Evolutionary conservation across 2,329 filamentous ascomycete genomes (phyloP).

Genomic region (Cladophialophora immunda): DNA sequence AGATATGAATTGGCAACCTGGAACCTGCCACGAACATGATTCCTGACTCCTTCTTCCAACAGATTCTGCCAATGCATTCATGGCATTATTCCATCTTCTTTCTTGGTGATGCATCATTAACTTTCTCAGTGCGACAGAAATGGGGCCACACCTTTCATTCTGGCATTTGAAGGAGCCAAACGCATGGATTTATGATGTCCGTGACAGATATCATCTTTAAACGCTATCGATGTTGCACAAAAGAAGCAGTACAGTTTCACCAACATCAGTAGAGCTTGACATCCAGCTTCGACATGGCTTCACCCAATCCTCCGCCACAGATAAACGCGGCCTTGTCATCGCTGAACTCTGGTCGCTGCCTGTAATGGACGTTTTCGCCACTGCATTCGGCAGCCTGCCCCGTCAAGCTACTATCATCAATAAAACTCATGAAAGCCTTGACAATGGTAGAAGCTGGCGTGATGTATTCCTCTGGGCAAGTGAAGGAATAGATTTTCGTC

Average conservation of each 20-base stretch:
- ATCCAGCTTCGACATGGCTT: not conserved
- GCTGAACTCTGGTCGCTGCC: not conserved
- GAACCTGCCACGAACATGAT: not conserved
- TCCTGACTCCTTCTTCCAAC: no score
- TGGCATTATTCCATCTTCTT: no score
- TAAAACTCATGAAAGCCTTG: constrained; percentile 9
- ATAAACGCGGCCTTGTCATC: not conserved
- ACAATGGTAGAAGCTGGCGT: constrained; percentile 1
- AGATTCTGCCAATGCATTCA: no score
- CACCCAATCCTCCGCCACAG: not conserved
- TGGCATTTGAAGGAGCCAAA: no score
- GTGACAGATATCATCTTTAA: no score
- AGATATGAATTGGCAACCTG: not conserved
- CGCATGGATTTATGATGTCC: no score
- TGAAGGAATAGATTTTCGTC: constrained; percentile 7
- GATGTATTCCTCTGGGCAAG: constrained; percentile 6
- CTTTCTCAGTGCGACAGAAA: no score
- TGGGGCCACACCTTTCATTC: no score
- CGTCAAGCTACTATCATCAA: not conserved
- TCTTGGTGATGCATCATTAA: no score
- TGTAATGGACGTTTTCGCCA: constrained; percentile 10
- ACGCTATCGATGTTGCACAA: no score
- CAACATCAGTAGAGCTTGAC: constrained; percentile 3
- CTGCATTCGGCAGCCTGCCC: constrained; percentile 8
- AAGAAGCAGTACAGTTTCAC: not conserved